Evolutionary conservation across 257 asterid genomes (phyloP).

Genomic region (Solanum clarkiae): DNA sequence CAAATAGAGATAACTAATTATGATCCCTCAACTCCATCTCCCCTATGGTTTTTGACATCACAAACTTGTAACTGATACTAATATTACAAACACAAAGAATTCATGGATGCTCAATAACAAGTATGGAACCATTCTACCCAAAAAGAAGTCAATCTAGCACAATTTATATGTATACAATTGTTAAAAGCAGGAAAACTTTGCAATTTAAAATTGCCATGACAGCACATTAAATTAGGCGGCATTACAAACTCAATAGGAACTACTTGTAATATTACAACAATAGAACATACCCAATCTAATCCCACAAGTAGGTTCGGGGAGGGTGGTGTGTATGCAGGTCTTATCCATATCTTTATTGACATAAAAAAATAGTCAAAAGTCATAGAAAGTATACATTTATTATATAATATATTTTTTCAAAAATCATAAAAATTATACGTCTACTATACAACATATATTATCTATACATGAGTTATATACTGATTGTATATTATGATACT

Average conservation of each 20-base stretch:
- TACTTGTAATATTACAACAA: not conserved
- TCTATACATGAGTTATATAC: no score
- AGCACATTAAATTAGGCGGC: not conserved
- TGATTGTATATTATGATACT: no score
- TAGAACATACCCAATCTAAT: not conserved
- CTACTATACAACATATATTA: no score
- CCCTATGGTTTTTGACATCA: slow-evolving; percentile 44
- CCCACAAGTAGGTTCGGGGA: not conserved
- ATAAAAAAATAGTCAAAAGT: no score
- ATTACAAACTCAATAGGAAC: not conserved
- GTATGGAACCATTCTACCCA: not conserved
- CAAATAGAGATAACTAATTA: slow-evolving; percentile 36
- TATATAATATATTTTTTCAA: no score
- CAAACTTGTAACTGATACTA: not conserved
- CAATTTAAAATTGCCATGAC: not conserved
- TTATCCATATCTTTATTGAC: not conserved
- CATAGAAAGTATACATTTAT: no score
- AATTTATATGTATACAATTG: not conserved
- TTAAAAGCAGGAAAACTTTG: not conserved
- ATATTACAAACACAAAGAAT: not conserved
- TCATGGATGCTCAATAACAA: not conserved
- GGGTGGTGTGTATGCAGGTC: not conserved
- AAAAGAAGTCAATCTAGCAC: not conserved
- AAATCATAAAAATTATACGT: no score
- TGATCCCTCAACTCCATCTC: slow-evolving; percentile 57